Base-by-base conservation (phyloP, 495 filamentous ascomycete genomes). In the Cryomyces minteri region DNA sequence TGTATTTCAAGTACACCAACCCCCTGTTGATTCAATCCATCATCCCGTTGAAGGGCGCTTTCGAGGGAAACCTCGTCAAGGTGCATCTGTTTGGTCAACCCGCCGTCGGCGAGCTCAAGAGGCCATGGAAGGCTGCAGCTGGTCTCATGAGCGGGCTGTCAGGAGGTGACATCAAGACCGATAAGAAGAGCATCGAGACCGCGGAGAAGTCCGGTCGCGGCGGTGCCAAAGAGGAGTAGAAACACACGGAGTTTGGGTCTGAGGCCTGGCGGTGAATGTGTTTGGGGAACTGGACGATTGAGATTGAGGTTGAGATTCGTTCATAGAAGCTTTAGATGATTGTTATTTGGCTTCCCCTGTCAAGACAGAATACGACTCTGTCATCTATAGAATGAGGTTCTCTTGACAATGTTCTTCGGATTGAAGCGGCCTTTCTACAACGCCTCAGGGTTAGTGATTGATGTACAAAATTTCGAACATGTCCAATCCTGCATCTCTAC, bases 1-100 rank as follows among this genome's bases (percentile, higher is more conserved):
- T 95, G 53, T 96, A 96, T 77, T 79, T 98, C 70, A 84, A 94
- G 66, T 96, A 94, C 80, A 94, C 88, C 68, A 98, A 95, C 77
- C 90, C 90, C 32, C 82, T 98, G 34, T 67, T 96, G 58, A 92
- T 98, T 72, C 90, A 98, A 75, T 87, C 80, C 58, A 93, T 98
- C 72, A 88, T 98, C 61, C 90, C 90, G 31, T 71, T 96, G 59
- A 98, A 98, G 79, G 71, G 81, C 56, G 90, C 84, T 8, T 72
- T 96, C 65, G 90, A 98, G 69, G 68, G 80, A 63, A 96, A 94
- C 69, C 67, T 94, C 57, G 74, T 85, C 64, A 94, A 95, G 79
- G 88, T 98, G 58, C 82, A 95, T 65, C 44, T 98, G 39, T 80
- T 86, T 49, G 90, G 90, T 51, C 68, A 90, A 65, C 78, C 90